Percentiles rank a stretch among this genome's conserved stretches.
Conservation (phyloP, 75 land plant genomes). For the Gnetum montanum region DNA sequence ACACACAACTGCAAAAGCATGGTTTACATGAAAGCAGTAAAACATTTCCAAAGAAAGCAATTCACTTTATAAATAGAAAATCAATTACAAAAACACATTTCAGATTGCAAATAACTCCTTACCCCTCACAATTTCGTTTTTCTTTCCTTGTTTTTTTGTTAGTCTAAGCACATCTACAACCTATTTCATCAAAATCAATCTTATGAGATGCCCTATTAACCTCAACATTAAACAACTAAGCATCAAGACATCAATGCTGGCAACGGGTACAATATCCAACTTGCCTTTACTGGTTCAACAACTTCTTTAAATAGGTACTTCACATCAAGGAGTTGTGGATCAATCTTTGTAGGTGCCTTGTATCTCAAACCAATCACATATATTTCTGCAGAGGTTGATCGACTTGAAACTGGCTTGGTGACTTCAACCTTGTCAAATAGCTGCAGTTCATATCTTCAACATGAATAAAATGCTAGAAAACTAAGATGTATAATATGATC, state of each 20-base stretch:
- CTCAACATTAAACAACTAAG: too few relatives aligned
- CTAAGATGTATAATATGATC: too few relatives aligned
- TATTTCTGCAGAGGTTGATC: conserved; percentile 86
- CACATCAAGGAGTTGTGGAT: conserved; percentile 92
- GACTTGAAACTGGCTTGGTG: conserved; percentile 89
- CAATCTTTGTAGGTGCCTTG: conserved; percentile 95
- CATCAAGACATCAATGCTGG: too few relatives aligned
- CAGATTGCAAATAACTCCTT: conserved; percentile 4
- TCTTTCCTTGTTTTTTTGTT: conserved; percentile 87
- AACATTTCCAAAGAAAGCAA: too few relatives aligned
- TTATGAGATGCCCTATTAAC: too few relatives aligned
- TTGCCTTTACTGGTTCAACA: conserved; percentile 65
- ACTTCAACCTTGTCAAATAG: conserved; percentile 97
- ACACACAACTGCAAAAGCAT: too few relatives aligned
- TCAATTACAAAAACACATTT: too few relatives aligned
- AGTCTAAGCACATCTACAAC: conserved; percentile 75
- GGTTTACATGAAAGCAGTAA: too few relatives aligned
- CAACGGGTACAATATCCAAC: too few relatives aligned
- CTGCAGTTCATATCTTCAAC: conserved; percentile 21
- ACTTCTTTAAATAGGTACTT: conserved; percentile 69
- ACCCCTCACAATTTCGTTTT: conserved; percentile 96
- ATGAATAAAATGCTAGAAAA: not conserved
- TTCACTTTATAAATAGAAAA: too few relatives aligned
- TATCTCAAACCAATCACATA: conserved; percentile 69
- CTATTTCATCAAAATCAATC: too few relatives aligned